These are phyloP conservation scores for Azolla pinnata DNA, from an alignment of 75 land plant species.

Conservation along the genomic window DNA sequence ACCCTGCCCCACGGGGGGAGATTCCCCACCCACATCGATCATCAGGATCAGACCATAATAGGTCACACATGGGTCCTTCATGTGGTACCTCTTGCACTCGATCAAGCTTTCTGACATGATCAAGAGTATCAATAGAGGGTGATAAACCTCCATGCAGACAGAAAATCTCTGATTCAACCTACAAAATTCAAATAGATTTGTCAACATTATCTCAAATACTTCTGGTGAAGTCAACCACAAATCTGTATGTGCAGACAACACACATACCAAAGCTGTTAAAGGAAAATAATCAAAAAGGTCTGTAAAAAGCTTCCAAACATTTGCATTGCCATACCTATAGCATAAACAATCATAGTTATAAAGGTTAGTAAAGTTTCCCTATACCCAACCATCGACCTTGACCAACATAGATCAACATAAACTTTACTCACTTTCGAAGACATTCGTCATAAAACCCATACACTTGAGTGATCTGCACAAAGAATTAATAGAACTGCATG, in stretches of 20 bases:
- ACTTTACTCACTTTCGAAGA: conserved; percentile 63
- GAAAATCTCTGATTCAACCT: conserved; percentile 93
- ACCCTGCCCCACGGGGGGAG: conserved; percentile 90
- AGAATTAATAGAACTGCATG: no score
- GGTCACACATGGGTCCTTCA: conserved; percentile 92
- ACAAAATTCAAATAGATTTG: neutral
- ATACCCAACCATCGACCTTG: no score
- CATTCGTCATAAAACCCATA: conserved; percentile 95
- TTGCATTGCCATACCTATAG: conserved; percentile 82
- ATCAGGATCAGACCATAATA: conserved; percentile 88
- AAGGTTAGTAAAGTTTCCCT: no score
- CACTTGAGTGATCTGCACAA: conserved; percentile 84
- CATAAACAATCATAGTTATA: no score
- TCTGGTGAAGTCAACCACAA: no score
- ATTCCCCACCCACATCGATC: conserved; percentile 99
- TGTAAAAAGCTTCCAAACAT: conserved; percentile 90
- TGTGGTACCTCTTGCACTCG: conserved; percentile 96
- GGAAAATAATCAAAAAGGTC: conserved; percentile 92
- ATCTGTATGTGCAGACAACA: neutral
- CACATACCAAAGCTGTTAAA: conserved; percentile 69
- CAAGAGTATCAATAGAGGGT: conserved; percentile 87
- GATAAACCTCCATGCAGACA: conserved; percentile 93
- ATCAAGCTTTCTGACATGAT: conserved; percentile 83
- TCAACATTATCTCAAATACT: no score
- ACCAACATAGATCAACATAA: neutral